A percentile compares a stretch with the other conserved stretches of the same genome.
phyloP scores from a whole-genome alignment of 1,284 basidiomycete genomes.

The Leucoagaricus sp. region DNA sequence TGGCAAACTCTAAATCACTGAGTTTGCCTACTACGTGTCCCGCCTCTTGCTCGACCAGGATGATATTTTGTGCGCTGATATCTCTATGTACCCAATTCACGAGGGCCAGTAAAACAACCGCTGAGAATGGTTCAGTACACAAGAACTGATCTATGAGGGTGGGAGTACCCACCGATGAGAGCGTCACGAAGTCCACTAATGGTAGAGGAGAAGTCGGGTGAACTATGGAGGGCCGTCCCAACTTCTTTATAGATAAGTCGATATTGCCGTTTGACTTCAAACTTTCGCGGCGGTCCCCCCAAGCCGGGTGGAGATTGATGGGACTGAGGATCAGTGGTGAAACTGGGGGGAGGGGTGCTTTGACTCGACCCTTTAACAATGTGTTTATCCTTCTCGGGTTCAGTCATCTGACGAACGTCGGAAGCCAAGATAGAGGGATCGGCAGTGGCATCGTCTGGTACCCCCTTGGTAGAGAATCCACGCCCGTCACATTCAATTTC shows the following conservation, averaged over 20 bases:
- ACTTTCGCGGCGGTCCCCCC: not conserved
- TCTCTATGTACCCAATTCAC: constrained; percentile 26
- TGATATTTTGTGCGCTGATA: constrained; percentile 26
- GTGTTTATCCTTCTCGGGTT: not conserved
- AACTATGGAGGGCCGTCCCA: not conserved
- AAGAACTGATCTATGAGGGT: too few species aligned
- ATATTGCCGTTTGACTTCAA: constrained; percentile 15
- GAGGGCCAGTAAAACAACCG: constrained; percentile 19
- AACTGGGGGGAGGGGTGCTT: too few species aligned
- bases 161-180: constrained; percentile 18
- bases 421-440: not conserved
- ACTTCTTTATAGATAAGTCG: too few species aligned
- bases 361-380: not conserved
- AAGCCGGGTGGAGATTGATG: not conserved
- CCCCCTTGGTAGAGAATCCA: accelerated
- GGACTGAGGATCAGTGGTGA: too few species aligned
- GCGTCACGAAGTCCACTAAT: constrained; percentile 17
- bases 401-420: not conserved
- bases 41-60: constrained; percentile 12
- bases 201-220: not conserved
- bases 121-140: constrained; percentile 8
- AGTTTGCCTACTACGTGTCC: constrained; percentile 15
- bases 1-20: constrained; percentile 24
- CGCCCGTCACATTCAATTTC: not conserved
- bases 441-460: not conserved